A percentile compares a stretch with the other conserved stretches of the same genome.
These are phyloP conservation scores for Thielaviopsis musarum DNA, from an alignment of 2,329 filamentous ascomycete genomes.

Conservation along the genomic window DNA sequence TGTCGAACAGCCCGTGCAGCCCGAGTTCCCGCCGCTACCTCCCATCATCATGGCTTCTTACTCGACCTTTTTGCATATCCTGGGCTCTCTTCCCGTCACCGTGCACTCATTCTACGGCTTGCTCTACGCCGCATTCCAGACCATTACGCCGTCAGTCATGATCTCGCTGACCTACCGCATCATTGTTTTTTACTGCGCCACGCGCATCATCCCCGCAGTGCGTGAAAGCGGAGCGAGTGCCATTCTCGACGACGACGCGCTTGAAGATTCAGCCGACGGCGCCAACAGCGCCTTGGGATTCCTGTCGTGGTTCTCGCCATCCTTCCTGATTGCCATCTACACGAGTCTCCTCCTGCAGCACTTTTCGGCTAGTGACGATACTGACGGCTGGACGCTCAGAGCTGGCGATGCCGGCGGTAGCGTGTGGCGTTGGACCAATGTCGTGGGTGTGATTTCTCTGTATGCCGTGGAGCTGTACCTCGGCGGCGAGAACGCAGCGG, in stretches of 20 bases:
- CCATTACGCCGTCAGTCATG: constrained; percentile 87
- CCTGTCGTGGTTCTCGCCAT: constrained; percentile 85
- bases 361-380: constrained; percentile 61
- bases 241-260: constrained; percentile 65
- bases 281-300: constrained; percentile 67
- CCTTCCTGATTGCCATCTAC: constrained; percentile 88
- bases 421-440: constrained; percentile 84
- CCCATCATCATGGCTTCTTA: constrained; percentile 98
- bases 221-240: constrained; percentile 71
- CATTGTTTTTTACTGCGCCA: constrained; percentile 88
- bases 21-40: constrained; percentile 90
- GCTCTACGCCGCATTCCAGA: constrained; percentile 80
- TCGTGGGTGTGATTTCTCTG: constrained; percentile 72
- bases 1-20: constrained; percentile 37
- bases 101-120: constrained; percentile 74
- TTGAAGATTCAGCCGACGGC: constrained; percentile 64
- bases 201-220: constrained; percentile 86
- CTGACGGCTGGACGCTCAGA: constrained; percentile 67
- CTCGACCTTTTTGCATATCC: constrained; percentile 69
- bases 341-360: constrained; percentile 92
- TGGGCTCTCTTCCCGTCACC: constrained; percentile 68
- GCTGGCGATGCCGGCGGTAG: constrained; percentile 72
- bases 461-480: constrained; percentile 86
- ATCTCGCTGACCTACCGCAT: constrained; percentile 88
- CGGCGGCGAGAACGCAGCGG: constrained; percentile 53